These are phyloP conservation scores for Rhodotorula sphaerocarpa DNA, from an alignment of 768 basidiomycete genomes.

Conservation along the genomic window DNA sequence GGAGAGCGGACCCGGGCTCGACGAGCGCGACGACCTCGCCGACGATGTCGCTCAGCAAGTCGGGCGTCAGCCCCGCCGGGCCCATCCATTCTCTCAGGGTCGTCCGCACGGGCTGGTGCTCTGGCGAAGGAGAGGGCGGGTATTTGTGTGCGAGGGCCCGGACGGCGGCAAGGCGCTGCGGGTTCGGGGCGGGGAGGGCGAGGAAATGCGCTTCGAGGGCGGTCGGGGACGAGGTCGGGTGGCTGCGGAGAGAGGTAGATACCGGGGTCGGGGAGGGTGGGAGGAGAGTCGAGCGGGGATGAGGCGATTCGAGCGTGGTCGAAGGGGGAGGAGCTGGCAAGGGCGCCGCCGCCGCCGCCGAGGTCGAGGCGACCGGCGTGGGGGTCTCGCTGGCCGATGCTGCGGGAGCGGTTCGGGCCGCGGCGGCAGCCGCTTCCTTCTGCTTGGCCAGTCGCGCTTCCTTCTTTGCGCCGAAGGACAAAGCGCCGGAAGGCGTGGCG, in stretches of 20 bases:
- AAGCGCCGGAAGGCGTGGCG: too few relatives aligned
- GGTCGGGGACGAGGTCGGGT: background rate
- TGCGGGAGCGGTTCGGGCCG: background rate
- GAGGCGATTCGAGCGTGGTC: background rate
- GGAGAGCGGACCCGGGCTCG: background rate
- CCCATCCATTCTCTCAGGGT: background rate
- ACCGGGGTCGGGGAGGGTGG: background rate
- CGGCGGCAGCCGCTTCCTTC: background rate
- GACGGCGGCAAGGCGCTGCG: background rate
- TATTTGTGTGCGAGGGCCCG: background rate
- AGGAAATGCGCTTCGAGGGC: conserved; percentile 15
- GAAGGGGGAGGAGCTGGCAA: background rate
- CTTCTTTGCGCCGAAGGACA: conserved; percentile 16
- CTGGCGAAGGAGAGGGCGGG: background rate
- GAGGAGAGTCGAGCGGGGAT: background rate
- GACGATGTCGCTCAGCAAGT: conserved; percentile 11
- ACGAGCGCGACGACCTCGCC: background rate
- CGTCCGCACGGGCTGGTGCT: too few relatives aligned
- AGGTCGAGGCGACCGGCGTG: background rate
- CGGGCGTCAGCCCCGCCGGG: conserved; percentile 6
- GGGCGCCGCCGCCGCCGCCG: background rate
- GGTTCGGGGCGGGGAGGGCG: background rate
- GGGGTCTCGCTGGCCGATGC: background rate
- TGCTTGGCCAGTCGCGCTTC: background rate
- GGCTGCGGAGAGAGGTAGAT: background rate